Evolutionary conservation across 2,329 filamentous ascomycete genomes (phyloP).

Genomic region (Fusarium redolens): DNA sequence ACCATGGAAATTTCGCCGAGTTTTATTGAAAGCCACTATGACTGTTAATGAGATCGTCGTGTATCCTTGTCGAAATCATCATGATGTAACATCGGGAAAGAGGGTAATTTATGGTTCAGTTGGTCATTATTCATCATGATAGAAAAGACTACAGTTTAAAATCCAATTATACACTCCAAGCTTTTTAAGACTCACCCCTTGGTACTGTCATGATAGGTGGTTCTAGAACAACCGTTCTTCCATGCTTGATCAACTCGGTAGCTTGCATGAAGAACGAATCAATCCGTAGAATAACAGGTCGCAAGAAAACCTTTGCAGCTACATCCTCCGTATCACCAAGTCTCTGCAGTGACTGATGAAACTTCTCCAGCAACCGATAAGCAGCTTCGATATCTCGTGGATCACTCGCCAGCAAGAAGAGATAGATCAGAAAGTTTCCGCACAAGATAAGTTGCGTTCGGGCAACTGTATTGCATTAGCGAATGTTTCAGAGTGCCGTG

Average conservation of each 20-base stretch:
- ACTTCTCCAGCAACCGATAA: slow-evolving; percentile 51
- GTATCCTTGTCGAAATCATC: not conserved
- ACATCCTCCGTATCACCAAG: slow-evolving; percentile 48
- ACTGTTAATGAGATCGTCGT: not conserved
- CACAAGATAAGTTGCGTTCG: slow-evolving; percentile 60
- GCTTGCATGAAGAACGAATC: slow-evolving; percentile 56
- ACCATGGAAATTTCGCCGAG: not conserved
- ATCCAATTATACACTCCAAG: not conserved
- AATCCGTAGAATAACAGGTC: slow-evolving; percentile 52
- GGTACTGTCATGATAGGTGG: slow-evolving; percentile 22
- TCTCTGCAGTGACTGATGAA: slow-evolving; percentile 52
- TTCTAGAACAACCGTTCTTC: slow-evolving; percentile 28
- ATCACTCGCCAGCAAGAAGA: slow-evolving; percentile 57
- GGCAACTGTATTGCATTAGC: slow-evolving; percentile 37
- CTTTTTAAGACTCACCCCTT: not conserved
- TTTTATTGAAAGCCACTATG: not conserved
- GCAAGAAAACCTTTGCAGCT: slow-evolving; percentile 48
- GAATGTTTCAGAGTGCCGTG: not conserved
- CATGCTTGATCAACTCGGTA: slow-evolving; percentile 41
- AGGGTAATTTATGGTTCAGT: not conserved
- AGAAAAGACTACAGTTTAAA: not conserved
- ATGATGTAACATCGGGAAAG: not conserved
- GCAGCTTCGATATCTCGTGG: slow-evolving; percentile 49
- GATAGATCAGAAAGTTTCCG: slow-evolving; percentile 61
- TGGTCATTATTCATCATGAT: slow-evolving; percentile 17